phyloP scores from a whole-genome alignment of 2,329 filamentous ascomycete species.

The Fusarium buharicum region DNA sequence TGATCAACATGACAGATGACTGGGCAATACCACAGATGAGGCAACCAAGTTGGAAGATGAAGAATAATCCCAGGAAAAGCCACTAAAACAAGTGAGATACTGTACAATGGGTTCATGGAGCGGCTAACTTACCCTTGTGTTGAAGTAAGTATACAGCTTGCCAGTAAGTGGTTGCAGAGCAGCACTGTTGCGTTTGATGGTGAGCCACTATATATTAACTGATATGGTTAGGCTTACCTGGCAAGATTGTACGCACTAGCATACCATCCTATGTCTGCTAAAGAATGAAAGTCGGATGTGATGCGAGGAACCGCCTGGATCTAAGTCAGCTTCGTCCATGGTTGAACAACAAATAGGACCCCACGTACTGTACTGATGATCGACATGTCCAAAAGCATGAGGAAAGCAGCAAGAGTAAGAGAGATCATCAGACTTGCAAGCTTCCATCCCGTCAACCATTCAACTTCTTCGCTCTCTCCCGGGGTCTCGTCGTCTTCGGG shows the following conservation, averaged over 20 bases:
- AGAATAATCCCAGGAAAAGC: slow-evolving; percentile 46
- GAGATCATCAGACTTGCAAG: slow-evolving; percentile 50
- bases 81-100: slow-evolving; percentile 29
- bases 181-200: slow-evolving; percentile 49
- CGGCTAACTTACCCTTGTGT: slow-evolving; percentile 33
- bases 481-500: slow-evolving; percentile 12
- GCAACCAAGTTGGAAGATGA: slow-evolving; percentile 54
- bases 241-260: slow-evolving; percentile 60
- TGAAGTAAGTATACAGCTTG: slow-evolving; percentile 58
- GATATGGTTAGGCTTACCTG: slow-evolving; percentile 46
- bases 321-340: slow-evolving; percentile 1
- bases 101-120: slow-evolving; percentile 50
- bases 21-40: slow-evolving; percentile 59
- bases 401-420: slow-evolving; percentile 57
- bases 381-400: slow-evolving; percentile 63
- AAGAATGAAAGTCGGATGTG: slow-evolving; percentile 60
- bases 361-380: slow-evolving; percentile 61
- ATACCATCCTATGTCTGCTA: slow-evolving; percentile 67
- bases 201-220: slow-evolving; percentile 44
- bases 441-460: slow-evolving; percentile 46
- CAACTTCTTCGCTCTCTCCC: slow-evolving; percentile 18
- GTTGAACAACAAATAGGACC: background rate
- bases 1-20: slow-evolving; percentile 59
- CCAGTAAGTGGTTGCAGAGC: slow-evolving; percentile 63
- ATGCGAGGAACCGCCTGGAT: slow-evolving; percentile 60